Conservation (phyloP, 208 protist genomes). For the Leishmania amazonensis region DNA sequence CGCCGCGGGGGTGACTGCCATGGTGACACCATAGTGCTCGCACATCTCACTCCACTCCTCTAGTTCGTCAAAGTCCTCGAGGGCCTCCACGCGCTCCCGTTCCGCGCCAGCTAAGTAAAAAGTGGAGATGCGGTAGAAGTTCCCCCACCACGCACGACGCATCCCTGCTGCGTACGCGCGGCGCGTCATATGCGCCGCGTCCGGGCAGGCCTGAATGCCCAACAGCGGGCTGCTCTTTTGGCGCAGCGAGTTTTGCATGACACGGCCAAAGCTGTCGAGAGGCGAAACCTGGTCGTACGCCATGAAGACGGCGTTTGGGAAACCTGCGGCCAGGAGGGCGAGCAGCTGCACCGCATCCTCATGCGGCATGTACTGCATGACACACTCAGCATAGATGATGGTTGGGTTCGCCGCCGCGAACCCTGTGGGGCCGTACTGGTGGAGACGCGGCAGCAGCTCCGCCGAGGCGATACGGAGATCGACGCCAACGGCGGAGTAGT, state of each 20-base stretch:
- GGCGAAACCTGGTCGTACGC: constrained; percentile 87
- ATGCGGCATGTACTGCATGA: constrained; percentile 91
- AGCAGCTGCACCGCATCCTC: constrained; percentile 58
- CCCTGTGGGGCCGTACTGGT: constrained; percentile 18
- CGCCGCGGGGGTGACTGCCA: constrained; percentile 43
- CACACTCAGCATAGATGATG: constrained; percentile 91
- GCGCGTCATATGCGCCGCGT: constrained; percentile 47
- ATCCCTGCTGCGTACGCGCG: constrained; percentile 65
- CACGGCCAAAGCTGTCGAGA: constrained; percentile 78
- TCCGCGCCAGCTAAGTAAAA: constrained; percentile 59
- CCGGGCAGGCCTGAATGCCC: constrained; percentile 48
- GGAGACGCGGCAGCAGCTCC: constrained; percentile 38
- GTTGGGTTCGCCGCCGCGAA: constrained; percentile 57
- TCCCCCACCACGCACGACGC: constrained; percentile 54
- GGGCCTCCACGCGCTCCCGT: constrained; percentile 49
- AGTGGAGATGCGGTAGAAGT: constrained; percentile 82
- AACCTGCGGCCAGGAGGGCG: constrained; percentile 42
- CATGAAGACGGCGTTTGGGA: constrained; percentile 66
- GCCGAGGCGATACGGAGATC: constrained; percentile 61
- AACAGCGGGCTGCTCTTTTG: constrained; percentile 78
- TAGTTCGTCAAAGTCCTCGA: constrained; percentile 88
- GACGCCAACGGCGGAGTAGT: constrained; percentile 73
- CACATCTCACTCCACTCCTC: constrained; percentile 94
- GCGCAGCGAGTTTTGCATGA: constrained; percentile 74
- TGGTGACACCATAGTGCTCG: constrained; percentile 90